phyloP scores from a whole-genome alignment of 2,329 filamentous ascomycete genomes.

The Akanthomyces lecanii region DNA sequence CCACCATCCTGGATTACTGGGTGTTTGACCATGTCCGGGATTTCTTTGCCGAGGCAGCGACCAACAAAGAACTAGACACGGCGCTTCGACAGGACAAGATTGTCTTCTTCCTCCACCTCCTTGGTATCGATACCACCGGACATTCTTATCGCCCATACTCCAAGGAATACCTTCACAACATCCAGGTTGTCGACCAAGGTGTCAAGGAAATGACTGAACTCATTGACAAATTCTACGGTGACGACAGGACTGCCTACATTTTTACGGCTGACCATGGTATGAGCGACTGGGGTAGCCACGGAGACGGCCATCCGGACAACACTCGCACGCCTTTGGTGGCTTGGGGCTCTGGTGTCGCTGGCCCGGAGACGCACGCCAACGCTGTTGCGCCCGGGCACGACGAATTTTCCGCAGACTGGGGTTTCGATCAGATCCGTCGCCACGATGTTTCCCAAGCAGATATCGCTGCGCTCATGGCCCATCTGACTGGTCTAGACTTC shows the following conservation, averaged over 20 bases:
- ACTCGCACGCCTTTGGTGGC: constrained; percentile 88
- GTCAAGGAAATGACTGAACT: constrained; percentile 78
- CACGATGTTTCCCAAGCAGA: constrained; percentile 94
- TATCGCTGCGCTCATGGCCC: constrained; percentile 91
- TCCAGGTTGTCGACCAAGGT: constrained; percentile 88
- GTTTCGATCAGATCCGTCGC: constrained; percentile 70
- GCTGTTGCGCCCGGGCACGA: constrained; percentile 74
- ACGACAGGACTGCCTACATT: constrained; percentile 84
- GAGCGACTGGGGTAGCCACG: constrained; percentile 99
- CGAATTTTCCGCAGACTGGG: constrained; percentile 88
- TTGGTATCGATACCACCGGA: constrained; percentile 87
- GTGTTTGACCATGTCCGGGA: constrained; percentile 92
- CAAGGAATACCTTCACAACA: constrained; percentile 89
- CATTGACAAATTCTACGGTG: constrained; percentile 79
- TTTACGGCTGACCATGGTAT: constrained; percentile 99
- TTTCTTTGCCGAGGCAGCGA: constrained; percentile 75
- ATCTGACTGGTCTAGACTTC: constrained; percentile 81
- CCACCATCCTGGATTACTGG: constrained; percentile 80
- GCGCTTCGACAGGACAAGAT: constrained; percentile 76
- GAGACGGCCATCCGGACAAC: constrained; percentile 95
- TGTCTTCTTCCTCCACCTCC: constrained; percentile 91
- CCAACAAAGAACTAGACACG: constrained; percentile 68
- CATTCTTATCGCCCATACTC: constrained; percentile 88
- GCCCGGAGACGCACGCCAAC: constrained; percentile 56
- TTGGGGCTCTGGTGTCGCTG: constrained; percentile 89